Evolutionary conservation across 2,329 filamentous ascomycete genomes (phyloP).

Genomic region (Apiospora phragmitis): DNA sequence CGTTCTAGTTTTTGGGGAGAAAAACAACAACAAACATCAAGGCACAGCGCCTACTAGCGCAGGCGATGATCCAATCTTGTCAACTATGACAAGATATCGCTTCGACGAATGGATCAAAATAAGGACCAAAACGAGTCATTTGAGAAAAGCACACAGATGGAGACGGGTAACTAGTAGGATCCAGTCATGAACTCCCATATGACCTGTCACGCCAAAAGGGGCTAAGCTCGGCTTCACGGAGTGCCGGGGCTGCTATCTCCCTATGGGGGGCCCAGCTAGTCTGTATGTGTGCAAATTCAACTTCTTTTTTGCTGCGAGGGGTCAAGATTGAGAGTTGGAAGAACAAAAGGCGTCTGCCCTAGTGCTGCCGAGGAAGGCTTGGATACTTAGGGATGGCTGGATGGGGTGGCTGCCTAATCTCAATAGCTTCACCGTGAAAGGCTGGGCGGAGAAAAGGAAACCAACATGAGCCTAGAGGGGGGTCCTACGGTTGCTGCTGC

Average conservation of each 20-base stretch:
- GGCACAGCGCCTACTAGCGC: background rate
- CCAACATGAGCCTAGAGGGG: background rate
- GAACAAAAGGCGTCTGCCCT: background rate
- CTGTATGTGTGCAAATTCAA: background rate
- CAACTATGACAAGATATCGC: constrained; percentile 1
- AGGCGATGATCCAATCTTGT: background rate
- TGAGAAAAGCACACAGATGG: background rate
- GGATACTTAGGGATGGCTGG: background rate
- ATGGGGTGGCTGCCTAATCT: background rate
- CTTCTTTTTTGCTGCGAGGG: background rate
- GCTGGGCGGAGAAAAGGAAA: constrained; percentile 6
- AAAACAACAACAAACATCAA: background rate
- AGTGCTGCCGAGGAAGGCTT: background rate
- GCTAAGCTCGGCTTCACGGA: background rate
- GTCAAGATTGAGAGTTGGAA: background rate
- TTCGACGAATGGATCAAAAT: background rate
- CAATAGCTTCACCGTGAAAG: constrained; percentile 1
- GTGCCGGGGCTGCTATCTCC: background rate
- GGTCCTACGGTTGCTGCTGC: background rate
- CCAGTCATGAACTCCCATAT: background rate
- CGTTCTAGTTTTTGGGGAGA: background rate
- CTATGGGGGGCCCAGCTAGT: background rate
- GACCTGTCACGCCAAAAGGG: constrained; percentile 7
- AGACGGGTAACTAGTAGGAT: background rate
- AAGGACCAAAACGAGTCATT: background rate